Base-by-base conservation (phyloP, 2,329 filamentous ascomycete genomes). In the Fusarium xylarioides region DNA sequence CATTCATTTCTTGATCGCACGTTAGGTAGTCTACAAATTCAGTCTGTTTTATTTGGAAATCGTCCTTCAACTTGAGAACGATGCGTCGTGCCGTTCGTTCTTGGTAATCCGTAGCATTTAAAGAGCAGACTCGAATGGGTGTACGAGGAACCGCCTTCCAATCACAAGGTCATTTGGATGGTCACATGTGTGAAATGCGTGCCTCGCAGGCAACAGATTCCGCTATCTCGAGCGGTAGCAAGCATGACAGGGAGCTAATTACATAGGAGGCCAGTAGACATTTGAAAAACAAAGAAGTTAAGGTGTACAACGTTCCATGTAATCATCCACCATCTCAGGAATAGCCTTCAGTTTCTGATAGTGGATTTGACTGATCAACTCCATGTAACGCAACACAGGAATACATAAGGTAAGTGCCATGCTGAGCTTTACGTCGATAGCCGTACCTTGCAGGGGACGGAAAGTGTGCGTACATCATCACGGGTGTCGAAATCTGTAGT, bases 1-100 rank as follows among this genome's bases (percentile, higher is more conserved):
- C 65, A 58, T 57, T 73, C 72, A 49, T 76, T 70, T 66, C 64
- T 70, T 71, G 63, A 61, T 73, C 63, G 56, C 71, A 62, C 63
- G 53, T 74, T 73, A 74, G 70, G 71, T 77, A 77, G 76, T 76
- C 67, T 71, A 64, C 60, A 77, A 73, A 77, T 73, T 65, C 55
- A 73, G 63, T 75, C 53, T 76, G 66, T 74, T 73, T 69, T 63
- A 66, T 62, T 65, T 55, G 52, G 55, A 32, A 63, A 40, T 30
- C 15, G 7, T 5, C 16, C 9, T 26, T 10, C 15, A 30, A 37
- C 21, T 42, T n/a, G 5, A 52, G 21, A 43, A 43, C 5, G 30
- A 28, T 35, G 15, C 32, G 15, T n/a, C 15, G 14, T 38, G 19
- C 15, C 35, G 19, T 28, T 40, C 14, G 34, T 54, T n/a, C 26